Percentiles rank a stretch among this genome's conserved stretches.
Conservation (phyloP, 169 alveolate genomes). For the Eimeria brunetti region DNA sequence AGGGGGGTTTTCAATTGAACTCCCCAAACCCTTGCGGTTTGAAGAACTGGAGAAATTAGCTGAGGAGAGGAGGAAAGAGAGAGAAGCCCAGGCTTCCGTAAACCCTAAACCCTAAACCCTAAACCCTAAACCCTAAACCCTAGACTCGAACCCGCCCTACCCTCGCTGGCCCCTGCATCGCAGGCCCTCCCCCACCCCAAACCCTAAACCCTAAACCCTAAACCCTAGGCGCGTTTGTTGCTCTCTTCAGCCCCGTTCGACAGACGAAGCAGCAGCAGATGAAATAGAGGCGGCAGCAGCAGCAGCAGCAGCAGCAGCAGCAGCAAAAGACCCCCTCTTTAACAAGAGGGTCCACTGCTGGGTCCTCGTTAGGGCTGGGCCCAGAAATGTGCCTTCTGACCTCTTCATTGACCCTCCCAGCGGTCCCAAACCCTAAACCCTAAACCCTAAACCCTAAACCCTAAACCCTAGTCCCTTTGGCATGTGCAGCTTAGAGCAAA, state of each 20-base stretch:
- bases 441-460: constrained; percentile 46
- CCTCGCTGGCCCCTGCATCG: neutral
- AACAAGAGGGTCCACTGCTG: constrained; percentile 90
- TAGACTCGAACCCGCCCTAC: neutral
- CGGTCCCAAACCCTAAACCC: constrained; percentile 29
- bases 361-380: constrained; percentile 89
- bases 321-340: constrained; percentile 80
- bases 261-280: neutral
- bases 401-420: constrained; percentile 70
- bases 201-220: constrained; percentile 7
- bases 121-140: constrained; percentile 18
- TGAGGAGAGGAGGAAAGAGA: neutral
- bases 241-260: neutral
- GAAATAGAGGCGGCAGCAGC: neutral
- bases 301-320: constrained; percentile 4
- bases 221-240: neutral
- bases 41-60: constrained; percentile 21
- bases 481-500: neutral
- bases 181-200: neutral
- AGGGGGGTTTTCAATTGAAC: neutral
- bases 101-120: constrained; percentile 57
- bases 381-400: constrained; percentile 80
- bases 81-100: neutral
- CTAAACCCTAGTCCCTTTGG: constrained; percentile 25
- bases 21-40: constrained; percentile 6